These are phyloP conservation scores for Ophiosphaerella herpotricha DNA, from an alignment of 2,329 filamentous ascomycete genomes.

Conservation along the genomic window DNA sequence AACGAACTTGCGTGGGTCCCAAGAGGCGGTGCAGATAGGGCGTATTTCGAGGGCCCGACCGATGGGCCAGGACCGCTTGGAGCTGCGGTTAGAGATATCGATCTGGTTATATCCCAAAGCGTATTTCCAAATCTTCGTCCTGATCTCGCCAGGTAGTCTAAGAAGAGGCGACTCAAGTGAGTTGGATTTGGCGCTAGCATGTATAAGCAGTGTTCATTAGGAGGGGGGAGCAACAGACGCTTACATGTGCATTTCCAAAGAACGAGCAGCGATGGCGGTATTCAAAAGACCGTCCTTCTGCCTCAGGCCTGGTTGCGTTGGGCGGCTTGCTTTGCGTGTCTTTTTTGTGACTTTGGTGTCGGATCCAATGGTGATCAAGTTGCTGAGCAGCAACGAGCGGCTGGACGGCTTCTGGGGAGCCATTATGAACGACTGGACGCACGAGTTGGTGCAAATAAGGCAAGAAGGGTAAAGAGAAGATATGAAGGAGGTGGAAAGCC, in stretches of 20 bases:
- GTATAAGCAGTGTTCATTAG: too few relatives aligned
- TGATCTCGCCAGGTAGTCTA: slow-evolving; percentile 14
- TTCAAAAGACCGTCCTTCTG: neutral
- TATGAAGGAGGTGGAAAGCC: neutral
- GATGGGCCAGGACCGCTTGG: neutral
- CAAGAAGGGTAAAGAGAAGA: neutral
- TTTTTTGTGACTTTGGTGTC: neutral
- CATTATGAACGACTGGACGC: neutral
- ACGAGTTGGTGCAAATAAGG: neutral
- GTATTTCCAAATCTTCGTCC: slow-evolving; percentile 8
- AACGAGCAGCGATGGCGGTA: neutral
- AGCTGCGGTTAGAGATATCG: neutral
- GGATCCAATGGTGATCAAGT: neutral
- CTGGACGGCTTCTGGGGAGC: neutral
- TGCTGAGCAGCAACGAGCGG: neutral
- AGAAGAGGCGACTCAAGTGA: slow-evolving; percentile 10
- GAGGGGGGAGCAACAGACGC: too few relatives aligned
- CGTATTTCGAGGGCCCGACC: neutral
- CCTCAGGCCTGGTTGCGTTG: neutral
- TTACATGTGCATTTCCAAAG: neutral
- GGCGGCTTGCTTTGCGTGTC: neutral
- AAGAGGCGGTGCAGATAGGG: neutral
- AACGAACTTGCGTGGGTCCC: neutral
- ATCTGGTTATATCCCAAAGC: neutral
- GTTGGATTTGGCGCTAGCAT: too few relatives aligned